Conservation (phyloP, 2,329 filamentous ascomycete genomes). For the Pyricularia sp. region DNA sequence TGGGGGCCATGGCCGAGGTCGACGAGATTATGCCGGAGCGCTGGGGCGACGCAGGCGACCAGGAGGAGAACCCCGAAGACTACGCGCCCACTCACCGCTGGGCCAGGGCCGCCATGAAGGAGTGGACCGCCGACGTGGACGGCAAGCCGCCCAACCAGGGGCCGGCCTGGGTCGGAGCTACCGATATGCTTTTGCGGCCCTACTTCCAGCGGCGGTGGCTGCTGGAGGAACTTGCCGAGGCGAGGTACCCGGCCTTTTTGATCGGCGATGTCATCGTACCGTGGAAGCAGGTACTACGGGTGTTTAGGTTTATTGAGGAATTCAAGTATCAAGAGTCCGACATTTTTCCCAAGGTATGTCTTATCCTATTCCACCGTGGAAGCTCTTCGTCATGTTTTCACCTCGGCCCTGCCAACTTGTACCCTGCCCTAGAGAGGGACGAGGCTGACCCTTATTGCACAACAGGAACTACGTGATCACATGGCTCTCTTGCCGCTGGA, state of each 20-base stretch:
- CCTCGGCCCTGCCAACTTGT: neutral
- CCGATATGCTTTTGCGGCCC: conserved; percentile 20
- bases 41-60: conserved; percentile 24
- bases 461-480: neutral
- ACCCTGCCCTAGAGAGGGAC: neutral
- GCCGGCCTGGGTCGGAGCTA: conserved; percentile 14
- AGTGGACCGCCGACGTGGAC: conserved; percentile 15
- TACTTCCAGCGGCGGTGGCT: conserved; percentile 27
- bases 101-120: conserved; percentile 17
- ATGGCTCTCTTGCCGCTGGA: neutral
- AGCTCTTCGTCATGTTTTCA: neutral
- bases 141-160: conserved; percentile 7
- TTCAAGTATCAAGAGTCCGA: neutral
- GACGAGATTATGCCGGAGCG: conserved; percentile 17
- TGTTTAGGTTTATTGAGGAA: conserved; percentile 7
- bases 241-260: conserved; percentile 19
- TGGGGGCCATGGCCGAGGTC: neutral
- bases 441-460: neutral
- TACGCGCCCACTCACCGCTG: conserved; percentile 22
- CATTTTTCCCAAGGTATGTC: neutral
- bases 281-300: conserved; percentile 23
- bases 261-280: conserved; percentile 25
- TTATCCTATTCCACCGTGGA: neutral
- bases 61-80: conserved; percentile 21
- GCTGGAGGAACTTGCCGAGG: conserved; percentile 24